phyloP scores from a whole-genome alignment of 148 eudicot genomes.

The Dysphania ambrosioides region DNA sequence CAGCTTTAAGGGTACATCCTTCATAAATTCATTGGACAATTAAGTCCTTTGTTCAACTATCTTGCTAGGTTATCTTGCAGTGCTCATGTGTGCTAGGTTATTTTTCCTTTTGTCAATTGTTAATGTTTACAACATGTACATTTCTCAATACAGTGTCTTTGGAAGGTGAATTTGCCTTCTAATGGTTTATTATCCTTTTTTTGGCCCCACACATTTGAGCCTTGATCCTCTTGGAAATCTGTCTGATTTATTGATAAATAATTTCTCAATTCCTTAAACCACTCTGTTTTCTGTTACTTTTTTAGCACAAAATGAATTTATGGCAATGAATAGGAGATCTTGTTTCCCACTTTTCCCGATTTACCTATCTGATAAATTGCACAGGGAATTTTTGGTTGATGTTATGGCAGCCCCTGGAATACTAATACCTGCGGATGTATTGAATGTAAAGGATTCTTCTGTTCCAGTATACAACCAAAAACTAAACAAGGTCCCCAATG shows the following conservation, averaged over 20 bases:
- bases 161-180: no score
- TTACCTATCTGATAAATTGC: conserved; percentile 16
- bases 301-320: not conserved
- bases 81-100: no score
- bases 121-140: no score
- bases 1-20: no score
- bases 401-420: conserved; percentile 99
- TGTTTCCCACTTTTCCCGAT: not conserved
- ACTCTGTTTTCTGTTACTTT: not conserved
- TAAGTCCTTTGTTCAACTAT: no score
- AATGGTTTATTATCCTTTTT: no score
- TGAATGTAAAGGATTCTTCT: conserved; percentile 52
- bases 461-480: conserved; percentile 42
- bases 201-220: not conserved
- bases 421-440: conserved; percentile 74
- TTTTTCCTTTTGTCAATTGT: no score
- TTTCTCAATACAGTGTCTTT: no score
- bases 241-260: not conserved
- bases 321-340: not conserved
- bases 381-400: conserved; percentile 94
- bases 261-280: not conserved
- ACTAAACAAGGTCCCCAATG: conserved; percentile 44
- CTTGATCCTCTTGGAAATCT: not conserved
- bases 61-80: no score
- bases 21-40: no score